These are phyloP conservation scores for Leccinum barrowsii DNA, from an alignment of 768 basidiomycete species.

Conservation along the genomic window DNA sequence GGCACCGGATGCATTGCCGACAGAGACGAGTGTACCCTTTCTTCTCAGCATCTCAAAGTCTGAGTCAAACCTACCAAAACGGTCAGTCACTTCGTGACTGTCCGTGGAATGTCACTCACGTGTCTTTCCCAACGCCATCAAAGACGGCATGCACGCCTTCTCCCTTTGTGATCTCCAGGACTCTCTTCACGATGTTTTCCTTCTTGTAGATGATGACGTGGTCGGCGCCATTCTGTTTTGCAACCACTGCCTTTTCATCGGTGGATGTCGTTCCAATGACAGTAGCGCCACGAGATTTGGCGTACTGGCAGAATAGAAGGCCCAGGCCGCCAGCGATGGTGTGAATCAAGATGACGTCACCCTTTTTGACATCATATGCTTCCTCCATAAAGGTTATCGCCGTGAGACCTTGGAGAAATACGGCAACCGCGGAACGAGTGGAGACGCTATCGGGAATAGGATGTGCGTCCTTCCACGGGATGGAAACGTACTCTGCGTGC, in stretches of 20 bases:
- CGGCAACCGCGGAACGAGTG: slow-evolving; percentile 61
- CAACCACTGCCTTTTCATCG: slow-evolving; percentile 75
- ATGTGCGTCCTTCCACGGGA: slow-evolving; percentile 58
- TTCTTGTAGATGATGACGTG: slow-evolving; percentile 81
- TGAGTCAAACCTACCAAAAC: slow-evolving; percentile 56
- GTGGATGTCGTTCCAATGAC: slow-evolving; percentile 95
- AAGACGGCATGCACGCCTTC: slow-evolving; percentile 83
- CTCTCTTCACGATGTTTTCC: slow-evolving; percentile 71
- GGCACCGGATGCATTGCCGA: slow-evolving; percentile 90
- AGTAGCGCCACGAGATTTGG: slow-evolving; percentile 71
- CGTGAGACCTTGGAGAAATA: slow-evolving; percentile 74
- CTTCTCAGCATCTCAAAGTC: slow-evolving; percentile 78
- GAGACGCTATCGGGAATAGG: slow-evolving; percentile 64
- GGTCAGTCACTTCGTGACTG: slow-evolving; percentile 1
- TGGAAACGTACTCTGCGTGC: slow-evolving; percentile 71
- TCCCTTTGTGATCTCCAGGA: slow-evolving; percentile 72
- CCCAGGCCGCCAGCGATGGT: slow-evolving; percentile 92
- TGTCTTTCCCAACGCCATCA: slow-evolving; percentile 97
- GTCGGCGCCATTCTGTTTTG: slow-evolving; percentile 75
- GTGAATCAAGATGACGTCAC: slow-evolving; percentile 79
- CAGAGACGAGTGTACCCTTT: slow-evolving; percentile 86
- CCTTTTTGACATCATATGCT: slow-evolving; percentile 77
- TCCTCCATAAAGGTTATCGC: slow-evolving; percentile 77
- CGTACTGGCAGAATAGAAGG: slow-evolving; percentile 62
- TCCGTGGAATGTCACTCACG: slow-evolving; percentile 45